Conservation (phyloP, 768 basidiomycete genomes). For the Trametes cingulata region DNA sequence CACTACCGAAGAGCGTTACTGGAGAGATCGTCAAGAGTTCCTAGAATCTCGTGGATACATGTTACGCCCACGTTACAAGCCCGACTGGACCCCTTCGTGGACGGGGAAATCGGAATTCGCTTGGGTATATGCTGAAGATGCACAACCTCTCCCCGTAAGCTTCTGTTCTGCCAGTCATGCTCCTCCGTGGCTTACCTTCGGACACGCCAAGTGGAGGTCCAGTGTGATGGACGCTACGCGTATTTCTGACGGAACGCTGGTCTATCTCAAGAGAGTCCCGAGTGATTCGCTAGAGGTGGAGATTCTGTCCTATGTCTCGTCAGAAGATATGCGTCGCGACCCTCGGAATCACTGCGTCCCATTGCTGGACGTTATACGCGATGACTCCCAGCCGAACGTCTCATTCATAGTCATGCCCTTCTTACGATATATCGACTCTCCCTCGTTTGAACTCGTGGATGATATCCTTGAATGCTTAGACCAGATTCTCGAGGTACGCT, state of each 20-base stretch:
- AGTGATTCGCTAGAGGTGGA: slow-evolving; percentile 6
- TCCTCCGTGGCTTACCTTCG: too few species aligned
- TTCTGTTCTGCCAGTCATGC: too few species aligned
- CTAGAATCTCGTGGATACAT: slow-evolving; percentile 20
- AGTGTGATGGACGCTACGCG: slow-evolving; percentile 21
- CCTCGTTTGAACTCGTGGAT: not conserved
- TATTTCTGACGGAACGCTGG: slow-evolving; percentile 17
- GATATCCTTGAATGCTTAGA: slow-evolving; percentile 2
- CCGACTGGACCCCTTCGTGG: slow-evolving; percentile 15
- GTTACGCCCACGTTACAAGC: slow-evolving; percentile 24
- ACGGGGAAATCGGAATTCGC: not conserved
- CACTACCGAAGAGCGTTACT: not conserved
- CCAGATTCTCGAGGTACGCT: not conserved
- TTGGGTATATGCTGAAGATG: not conserved
- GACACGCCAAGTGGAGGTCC: not conserved
- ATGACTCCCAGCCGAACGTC: not conserved
- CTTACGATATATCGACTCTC: not conserved
- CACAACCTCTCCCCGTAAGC: not conserved
- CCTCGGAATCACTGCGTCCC: slow-evolving; percentile 23
- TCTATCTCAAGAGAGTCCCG: slow-evolving; percentile 17
- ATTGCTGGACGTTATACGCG: slow-evolving; percentile 7
- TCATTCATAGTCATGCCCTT: not conserved
- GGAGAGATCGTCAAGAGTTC: slow-evolving; percentile 3
- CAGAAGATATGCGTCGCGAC: slow-evolving; percentile 11
- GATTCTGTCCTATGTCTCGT: slow-evolving; percentile 11